Evolutionary conservation across 768 basidiomycete genomes (phyloP).

Genomic region (Gymnopilus dilepis): DNA sequence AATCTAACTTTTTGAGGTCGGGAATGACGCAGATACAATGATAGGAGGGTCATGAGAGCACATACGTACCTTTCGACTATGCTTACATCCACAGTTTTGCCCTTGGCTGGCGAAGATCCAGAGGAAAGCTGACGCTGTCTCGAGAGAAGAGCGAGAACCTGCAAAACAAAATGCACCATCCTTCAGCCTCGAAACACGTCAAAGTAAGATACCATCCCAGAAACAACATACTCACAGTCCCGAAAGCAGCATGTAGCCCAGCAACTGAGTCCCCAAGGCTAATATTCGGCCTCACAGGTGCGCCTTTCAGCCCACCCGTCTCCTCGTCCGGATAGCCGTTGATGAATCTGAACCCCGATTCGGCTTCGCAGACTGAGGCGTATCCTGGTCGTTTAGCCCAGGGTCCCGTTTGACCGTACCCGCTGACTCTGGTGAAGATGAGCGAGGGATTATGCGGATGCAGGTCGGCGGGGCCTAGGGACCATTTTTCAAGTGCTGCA

Average conservation of each 20-base stretch:
- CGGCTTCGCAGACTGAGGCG: conserved; percentile 78
- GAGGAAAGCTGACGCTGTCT: conserved; percentile 43
- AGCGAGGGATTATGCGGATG: conserved; percentile 83
- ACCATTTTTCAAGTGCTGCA: conserved; percentile 73
- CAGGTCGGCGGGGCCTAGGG: conserved; percentile 59
- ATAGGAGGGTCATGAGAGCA: no score
- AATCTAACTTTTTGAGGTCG: no score
- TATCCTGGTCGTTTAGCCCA: conserved; percentile 75
- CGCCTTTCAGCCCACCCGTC: conserved; percentile 58
- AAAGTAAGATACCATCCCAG: no score
- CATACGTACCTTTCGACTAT: conserved; percentile 65
- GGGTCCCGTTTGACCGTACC: conserved; percentile 77
- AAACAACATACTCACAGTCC: conserved; percentile 53
- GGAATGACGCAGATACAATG: no score
- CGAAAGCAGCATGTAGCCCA: conserved; percentile 75
- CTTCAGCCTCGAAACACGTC: no score
- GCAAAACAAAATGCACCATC: no score
- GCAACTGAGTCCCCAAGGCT: conserved; percentile 76
- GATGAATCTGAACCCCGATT: conserved; percentile 78
- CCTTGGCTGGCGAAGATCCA: conserved; percentile 34
- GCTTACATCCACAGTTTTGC: conserved; percentile 75
- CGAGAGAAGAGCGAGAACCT: conserved; percentile 66
- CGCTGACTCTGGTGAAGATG: conserved; percentile 88
- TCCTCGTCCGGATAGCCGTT: conserved; percentile 66
- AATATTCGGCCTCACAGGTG: conserved; percentile 74